Base-by-base conservation (phyloP, 148 eudicot genomes). In the Nepenthes mirabilis region DNA sequence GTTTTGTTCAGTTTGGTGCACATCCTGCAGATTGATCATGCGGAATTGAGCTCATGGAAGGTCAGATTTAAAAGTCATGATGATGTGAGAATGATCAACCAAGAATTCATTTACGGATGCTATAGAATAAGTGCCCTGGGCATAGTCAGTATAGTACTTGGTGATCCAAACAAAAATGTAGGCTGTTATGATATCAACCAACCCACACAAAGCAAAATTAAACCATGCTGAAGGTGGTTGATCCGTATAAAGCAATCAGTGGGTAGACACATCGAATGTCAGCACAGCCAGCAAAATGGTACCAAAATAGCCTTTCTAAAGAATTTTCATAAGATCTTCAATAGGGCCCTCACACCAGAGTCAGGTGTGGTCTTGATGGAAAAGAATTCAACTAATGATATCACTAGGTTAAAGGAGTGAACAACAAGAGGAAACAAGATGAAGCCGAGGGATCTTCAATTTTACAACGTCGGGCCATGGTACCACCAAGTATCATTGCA, bases 161-260 rank as follows among this genome's bases (percentile, higher is more conserved):
- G 95, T 83, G 61, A 88, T 93, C 85, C 88, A 86, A 64, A 88
- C 96, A 77, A 88, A 93, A 57, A 60, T 34, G 63, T 88, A 93
- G 32, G 98, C 96, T 8, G 98, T 93, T 63, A 79, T 79, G 48
- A 88, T 88, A 62, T 95, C 96, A 64, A 93, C 91, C 68, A 93
- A 68, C 72, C 98, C 98, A 77, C 96, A 93, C 60, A 93, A 63
- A 5, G 87, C 88, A 73, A 93, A 93, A 68, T 93, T 86, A 59
- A 93, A 64, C 98, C 98, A 93, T 47, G 98, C 98, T 64, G 95
- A 78, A 75, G 98, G 98, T 57, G 96, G 96, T 66, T 93, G 98
- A 62, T 93, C 98, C 10, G 98, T 93, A 70, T 88, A 93, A 34
- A 93, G 85, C 83, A 93, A 73, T 96, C 95, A 93, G 49, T 96